Conservation (phyloP, 805 yeast species). For the Lipomyces yamadae region DNA sequence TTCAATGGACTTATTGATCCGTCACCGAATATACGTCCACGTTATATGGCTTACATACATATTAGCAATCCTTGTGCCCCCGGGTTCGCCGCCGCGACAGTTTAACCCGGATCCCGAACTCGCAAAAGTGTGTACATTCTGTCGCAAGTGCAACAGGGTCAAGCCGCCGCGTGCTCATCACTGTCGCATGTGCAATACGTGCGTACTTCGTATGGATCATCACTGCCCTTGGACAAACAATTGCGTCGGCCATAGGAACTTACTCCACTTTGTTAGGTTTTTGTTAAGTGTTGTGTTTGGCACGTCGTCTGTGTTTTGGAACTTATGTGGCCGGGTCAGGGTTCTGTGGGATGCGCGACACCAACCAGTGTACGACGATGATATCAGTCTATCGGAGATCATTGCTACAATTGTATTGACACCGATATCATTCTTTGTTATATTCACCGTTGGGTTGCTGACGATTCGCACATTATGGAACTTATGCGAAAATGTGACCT, state of each 20-base stretch:
- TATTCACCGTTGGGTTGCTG: constrained; percentile 62
- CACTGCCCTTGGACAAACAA: constrained; percentile 94
- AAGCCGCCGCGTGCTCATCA: constrained; percentile 89
- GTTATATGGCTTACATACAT: constrained; percentile 77
- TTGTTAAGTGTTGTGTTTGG: constrained; percentile 60
- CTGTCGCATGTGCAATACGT: constrained; percentile 67
- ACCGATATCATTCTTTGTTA: constrained; percentile 63
- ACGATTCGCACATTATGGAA: constrained; percentile 64
- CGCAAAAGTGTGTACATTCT: constrained; percentile 55
- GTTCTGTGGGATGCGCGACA: constrained; percentile 50
- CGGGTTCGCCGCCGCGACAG: constrained; percentile 67
- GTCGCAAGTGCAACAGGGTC: constrained; percentile 63
- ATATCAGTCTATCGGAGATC: constrained; percentile 67
- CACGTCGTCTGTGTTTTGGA: constrained; percentile 49
- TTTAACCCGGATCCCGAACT: constrained; percentile 54
- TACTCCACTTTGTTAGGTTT: constrained; percentile 81
- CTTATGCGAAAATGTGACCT: constrained; percentile 72
- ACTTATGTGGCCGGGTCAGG: constrained; percentile 50
- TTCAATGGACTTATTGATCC: constrained; percentile 49
- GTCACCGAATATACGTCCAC: constrained; percentile 54
- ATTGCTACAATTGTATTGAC: constrained; percentile 58
- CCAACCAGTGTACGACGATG: constrained; percentile 46
- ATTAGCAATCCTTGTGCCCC: constrained; percentile 65
- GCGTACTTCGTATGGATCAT: constrained; percentile 91
- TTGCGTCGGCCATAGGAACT: constrained; percentile 80